Evolutionary conservation across 208 protist species (phyloP).

Genomic region (Crithidia sp.): DNA sequence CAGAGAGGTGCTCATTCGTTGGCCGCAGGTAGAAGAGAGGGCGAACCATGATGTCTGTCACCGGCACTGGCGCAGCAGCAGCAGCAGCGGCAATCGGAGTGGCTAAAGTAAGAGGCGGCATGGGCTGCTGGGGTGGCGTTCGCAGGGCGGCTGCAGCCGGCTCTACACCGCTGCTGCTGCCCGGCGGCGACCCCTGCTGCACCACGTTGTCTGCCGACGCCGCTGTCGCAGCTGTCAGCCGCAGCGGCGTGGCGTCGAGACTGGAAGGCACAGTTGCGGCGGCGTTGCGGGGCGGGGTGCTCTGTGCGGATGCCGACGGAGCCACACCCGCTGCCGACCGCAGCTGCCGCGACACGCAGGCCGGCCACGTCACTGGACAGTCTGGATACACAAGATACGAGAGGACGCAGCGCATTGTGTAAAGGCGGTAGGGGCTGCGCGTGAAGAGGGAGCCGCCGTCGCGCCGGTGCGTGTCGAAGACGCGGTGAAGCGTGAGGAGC

Average conservation of each 20-base stretch:
- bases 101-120: not conserved
- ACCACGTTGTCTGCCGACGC: too few relatives aligned
- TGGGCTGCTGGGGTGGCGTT: not conserved
- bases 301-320: too few relatives aligned
- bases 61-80: not conserved
- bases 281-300: not conserved
- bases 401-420: slow-evolving; percentile 44
- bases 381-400: slow-evolving; percentile 65
- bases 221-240: not conserved
- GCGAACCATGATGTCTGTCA: slow-evolving; percentile 11
- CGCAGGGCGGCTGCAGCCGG: not conserved
- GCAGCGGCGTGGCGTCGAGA: slow-evolving; percentile 9
- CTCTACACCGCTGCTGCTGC: not conserved
- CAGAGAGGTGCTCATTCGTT: not conserved
- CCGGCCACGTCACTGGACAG: not conserved
- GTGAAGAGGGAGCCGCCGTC: slow-evolving; percentile 6
- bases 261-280: not conserved
- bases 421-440: slow-evolving; percentile 20
- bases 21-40: slow-evolving; percentile 59
- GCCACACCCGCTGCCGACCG: not conserved
- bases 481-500: slow-evolving; percentile 54
- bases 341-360: slow-evolving; percentile 8
- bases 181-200: too few relatives aligned
- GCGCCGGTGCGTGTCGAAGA: slow-evolving; percentile 16
- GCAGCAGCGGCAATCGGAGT: not conserved